Evolutionary conservation across 106 monocot species (phyloP), one percentile per base, ranked within the genome.

Genomic region (Chionographis japonica): DNA sequence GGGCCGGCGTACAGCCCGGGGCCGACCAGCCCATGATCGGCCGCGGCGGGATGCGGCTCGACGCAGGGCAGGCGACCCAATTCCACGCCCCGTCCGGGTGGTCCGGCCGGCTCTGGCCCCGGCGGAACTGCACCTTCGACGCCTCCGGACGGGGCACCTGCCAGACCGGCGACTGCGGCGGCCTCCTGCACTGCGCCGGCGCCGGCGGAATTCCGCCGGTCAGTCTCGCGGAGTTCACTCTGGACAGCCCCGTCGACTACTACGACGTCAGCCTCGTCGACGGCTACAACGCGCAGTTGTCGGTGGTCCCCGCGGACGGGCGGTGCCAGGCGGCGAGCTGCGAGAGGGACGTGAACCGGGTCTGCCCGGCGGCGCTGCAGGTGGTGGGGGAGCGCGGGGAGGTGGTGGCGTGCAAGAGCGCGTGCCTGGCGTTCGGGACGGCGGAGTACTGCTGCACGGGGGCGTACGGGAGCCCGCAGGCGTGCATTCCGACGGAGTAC

Each of bases 201-300:
- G 15, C 4, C 4, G 74, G 69, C 2, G 62, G 85, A 0, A 51
- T 38, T 4, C 65, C 79, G 0, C 79, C 79, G 6, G 62, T 54
- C 52, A 79, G 69, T 1, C 38, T 80, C 16, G 69, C 74, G n/a
- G 79, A 80, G 15, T 69, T 68, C 63, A 69, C 68, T 5, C 74
- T 80, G 37, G 73, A 68, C 49, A 63, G 61, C 8, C 19, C 68
- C 16, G n/a, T 63, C 12, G 85, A 89, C 58, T 89, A 76, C 68
- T 89, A 89, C 52, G 89, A 89, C 40, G 85, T 89, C 4, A 89
- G 89, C 74, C 37, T 89, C 27, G 89, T 89, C 3, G 85, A 89
- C 19, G 89, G 89, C 3, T 89, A 85, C 73, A 89, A 89, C 62
- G 42, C 81, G 11, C 80, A 77, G 7, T 82, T 85, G 35, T 57